A percentile compares a stretch with the other conserved stretches of the same genome.
phyloP scores from a whole-genome alignment of 441 rosid species.

The Mallotus japonicus region DNA sequence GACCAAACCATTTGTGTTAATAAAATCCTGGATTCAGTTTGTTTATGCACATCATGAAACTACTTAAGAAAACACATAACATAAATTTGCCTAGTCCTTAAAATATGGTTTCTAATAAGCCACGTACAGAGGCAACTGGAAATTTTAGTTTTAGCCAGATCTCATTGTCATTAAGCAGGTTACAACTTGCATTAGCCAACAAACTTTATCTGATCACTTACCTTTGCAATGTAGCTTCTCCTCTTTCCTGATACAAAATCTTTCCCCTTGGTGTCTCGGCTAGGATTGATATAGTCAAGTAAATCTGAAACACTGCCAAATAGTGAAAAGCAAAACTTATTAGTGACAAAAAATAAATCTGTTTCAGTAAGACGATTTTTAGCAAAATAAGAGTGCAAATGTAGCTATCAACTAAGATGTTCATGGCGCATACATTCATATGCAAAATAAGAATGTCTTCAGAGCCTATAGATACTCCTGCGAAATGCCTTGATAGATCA shows the following conservation, averaged over 20 bases:
- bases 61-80: not conserved
- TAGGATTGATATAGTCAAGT: constrained; percentile 59
- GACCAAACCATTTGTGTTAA: not conserved
- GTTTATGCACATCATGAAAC: not conserved
- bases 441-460: not conserved
- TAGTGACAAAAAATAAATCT: constrained; percentile 24
- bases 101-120: not conserved
- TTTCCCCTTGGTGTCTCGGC: constrained; percentile 45
- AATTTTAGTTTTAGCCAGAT: too few relatives aligned
- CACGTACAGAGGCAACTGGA: too few relatives aligned
- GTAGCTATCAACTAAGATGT: not conserved
- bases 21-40: not conserved
- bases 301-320: constrained; percentile 68
- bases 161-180: not conserved
- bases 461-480: not conserved
- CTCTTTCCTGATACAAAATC: constrained; percentile 38
- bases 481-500: not conserved
- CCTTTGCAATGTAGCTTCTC: constrained; percentile 58
- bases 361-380: constrained; percentile 3
- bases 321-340: constrained; percentile 26
- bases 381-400: not conserved
- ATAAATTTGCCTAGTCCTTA: not conserved
- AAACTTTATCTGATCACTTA: constrained; percentile 19
- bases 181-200: not conserved
- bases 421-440: constrained; percentile 7